A percentile compares a stretch with the other conserved stretches of the same genome.
Conservation (phyloP, 306 rosid species). For the Ormosia emarginata region DNA sequence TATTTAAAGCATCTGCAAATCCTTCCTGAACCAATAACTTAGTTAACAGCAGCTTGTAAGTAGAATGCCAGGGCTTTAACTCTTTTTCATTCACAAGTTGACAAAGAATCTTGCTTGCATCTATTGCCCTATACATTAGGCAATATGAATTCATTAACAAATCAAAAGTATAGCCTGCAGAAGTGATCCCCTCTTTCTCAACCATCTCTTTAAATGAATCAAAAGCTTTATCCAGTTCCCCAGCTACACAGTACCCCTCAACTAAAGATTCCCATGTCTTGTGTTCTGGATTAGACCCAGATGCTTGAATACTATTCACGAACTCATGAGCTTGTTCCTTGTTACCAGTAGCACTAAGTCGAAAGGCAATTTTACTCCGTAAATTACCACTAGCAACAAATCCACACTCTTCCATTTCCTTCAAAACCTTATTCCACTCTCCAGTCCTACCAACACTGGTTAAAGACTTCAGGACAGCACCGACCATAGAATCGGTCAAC, state of each 20-base stretch:
- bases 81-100: slow-evolving; percentile 40
- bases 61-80: slow-evolving; percentile 61
- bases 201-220: slow-evolving; percentile 53
- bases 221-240: slow-evolving; percentile 58
- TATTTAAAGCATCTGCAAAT: slow-evolving; percentile 56
- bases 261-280: slow-evolving; percentile 57
- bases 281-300: slow-evolving; percentile 37
- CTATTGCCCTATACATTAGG: slow-evolving; percentile 44
- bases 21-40: slow-evolving; percentile 55
- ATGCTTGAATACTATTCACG: slow-evolving; percentile 43
- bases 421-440: slow-evolving; percentile 58
- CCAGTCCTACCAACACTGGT: slow-evolving; percentile 51
- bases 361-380: slow-evolving; percentile 48
- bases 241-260: slow-evolving; percentile 54
- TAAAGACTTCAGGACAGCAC: slow-evolving; percentile 58
- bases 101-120: slow-evolving; percentile 53
- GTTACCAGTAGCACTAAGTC: slow-evolving; percentile 46
- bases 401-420: slow-evolving; percentile 60
- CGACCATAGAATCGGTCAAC: slow-evolving; percentile 45
- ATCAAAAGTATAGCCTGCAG: slow-evolving; percentile 43
- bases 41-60: slow-evolving; percentile 58
- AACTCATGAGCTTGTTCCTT: slow-evolving; percentile 50
- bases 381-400: slow-evolving; percentile 40
- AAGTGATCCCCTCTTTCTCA: slow-evolving; percentile 49
- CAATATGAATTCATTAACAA: slow-evolving; percentile 56